Evolutionary conservation across 2,329 filamentous ascomycete species (phyloP).

Genomic region (Aureobasidium sp.): DNA sequence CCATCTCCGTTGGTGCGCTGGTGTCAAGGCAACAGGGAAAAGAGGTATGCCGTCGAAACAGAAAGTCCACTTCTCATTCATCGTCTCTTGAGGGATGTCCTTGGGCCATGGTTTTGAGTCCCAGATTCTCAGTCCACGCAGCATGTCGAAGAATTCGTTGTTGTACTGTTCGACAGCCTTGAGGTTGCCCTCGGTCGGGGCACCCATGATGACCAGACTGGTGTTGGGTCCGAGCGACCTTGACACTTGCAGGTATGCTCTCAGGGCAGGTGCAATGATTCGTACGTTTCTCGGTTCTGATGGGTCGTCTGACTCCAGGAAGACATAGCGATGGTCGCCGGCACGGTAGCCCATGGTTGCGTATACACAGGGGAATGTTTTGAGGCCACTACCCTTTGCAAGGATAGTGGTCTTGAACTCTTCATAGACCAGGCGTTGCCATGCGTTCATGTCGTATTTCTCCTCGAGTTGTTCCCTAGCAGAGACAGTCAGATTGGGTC

Average conservation of each 20-base stretch:
- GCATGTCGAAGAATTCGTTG: slow-evolving; percentile 16
- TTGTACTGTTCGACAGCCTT: slow-evolving; percentile 17
- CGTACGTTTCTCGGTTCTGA: slow-evolving; percentile 16
- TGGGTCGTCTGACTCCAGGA: slow-evolving; percentile 16
- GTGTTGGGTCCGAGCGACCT: slow-evolving; percentile 15
- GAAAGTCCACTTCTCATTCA: slow-evolving; percentile 15
- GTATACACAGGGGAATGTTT: slow-evolving; percentile 17
- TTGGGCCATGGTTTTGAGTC: slow-evolving; percentile 16
- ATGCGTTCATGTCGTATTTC: slow-evolving; percentile 15
- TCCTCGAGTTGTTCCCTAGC: slow-evolving; percentile 14
- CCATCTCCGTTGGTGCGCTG: slow-evolving; percentile 16
- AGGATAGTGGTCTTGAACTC: slow-evolving; percentile 18
- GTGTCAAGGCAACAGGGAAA: slow-evolving; percentile 16
- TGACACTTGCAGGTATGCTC: slow-evolving; percentile 15
- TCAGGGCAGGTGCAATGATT: slow-evolving; percentile 15
- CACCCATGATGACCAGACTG: slow-evolving; percentile 17
- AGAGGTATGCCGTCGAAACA: slow-evolving; percentile 16
- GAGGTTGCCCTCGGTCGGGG: slow-evolving; percentile 14
- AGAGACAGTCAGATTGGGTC: not conserved
- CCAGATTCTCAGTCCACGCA: slow-evolving; percentile 16
- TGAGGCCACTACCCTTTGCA: slow-evolving; percentile 15
- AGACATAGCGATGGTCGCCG: slow-evolving; percentile 17
- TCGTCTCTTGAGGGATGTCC: slow-evolving; percentile 15
- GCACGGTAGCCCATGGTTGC: slow-evolving; percentile 16
- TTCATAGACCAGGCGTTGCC: slow-evolving; percentile 16